phyloP scores from a whole-genome alignment of 176 grass and related monocot species.

The Ampelocalamus luodianensis region DNA sequence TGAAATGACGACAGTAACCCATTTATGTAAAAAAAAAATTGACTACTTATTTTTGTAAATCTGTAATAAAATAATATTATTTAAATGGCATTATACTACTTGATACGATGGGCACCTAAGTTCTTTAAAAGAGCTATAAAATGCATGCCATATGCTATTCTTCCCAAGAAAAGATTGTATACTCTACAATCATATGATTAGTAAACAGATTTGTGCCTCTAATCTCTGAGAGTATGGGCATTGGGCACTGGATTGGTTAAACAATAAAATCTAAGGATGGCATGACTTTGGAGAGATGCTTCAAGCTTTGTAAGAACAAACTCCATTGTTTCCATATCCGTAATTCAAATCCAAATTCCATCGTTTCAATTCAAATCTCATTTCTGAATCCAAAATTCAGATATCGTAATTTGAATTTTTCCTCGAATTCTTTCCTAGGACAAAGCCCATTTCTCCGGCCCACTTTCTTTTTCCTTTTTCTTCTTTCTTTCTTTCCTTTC shows the following conservation, averaged over 20 bases:
- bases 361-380: no score
- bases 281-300: conserved; percentile 19
- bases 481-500: no score
- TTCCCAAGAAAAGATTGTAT: conserved; percentile 25
- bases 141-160: not conserved
- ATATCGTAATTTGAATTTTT: no score
- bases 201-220: conserved; percentile 18
- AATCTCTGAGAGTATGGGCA: conserved; percentile 35
- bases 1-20: no score
- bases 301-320: conserved; percentile 17
- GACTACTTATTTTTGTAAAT: no score
- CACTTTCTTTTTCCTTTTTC: no score
- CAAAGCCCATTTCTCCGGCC: no score
- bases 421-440: no score
- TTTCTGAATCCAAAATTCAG: no score
- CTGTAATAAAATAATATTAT: no score
- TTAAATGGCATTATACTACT: conserved; percentile 13
- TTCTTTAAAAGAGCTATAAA: conserved; percentile 13
- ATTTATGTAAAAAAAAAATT: no score
- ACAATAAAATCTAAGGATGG: conserved; percentile 33
- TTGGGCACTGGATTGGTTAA: conserved; percentile 43
- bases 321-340: not conserved
- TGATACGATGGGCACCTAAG: conserved; percentile 41
- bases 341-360: no score
- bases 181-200: conserved; percentile 28